Conservation (phyloP, 2,329 filamentous ascomycete species). For the Orbilia oligospora region DNA sequence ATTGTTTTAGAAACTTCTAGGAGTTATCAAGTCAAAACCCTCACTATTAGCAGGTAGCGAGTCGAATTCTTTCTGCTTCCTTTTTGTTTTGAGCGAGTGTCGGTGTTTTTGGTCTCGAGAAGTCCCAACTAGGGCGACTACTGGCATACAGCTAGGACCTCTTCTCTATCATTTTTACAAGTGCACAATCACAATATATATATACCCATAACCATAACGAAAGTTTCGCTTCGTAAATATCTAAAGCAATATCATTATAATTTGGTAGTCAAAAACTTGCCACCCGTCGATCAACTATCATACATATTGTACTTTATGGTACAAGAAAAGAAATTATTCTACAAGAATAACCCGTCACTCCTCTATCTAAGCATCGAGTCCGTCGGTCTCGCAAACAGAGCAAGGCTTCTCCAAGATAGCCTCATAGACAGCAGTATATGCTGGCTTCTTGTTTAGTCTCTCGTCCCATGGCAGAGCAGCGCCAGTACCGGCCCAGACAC, state of each 20-base stretch:
- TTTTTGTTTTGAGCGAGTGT: neutral
- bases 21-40: neutral
- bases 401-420: constrained; percentile 61
- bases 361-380: constrained; percentile 38
- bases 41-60: neutral
- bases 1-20: neutral
- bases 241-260: constrained; percentile 26
- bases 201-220: too few relatives aligned
- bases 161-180: neutral
- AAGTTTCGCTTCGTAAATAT: neutral
- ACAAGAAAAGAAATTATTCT: constrained; percentile 35
- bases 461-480: constrained; percentile 69
- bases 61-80: neutral
- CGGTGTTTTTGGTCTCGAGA: neutral
- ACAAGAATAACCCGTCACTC: constrained; percentile 9
- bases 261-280: neutral
- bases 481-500: constrained; percentile 68
- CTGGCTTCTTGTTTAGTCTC: constrained; percentile 68
- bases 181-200: neutral
- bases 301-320: constrained; percentile 48
- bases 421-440: constrained; percentile 67
- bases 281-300: constrained; percentile 31
- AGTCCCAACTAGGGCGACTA: neutral
- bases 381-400: constrained; percentile 39
- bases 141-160: neutral